These are phyloP conservation scores for Zygosaccharomyces rouxii DNA, from an alignment of 805 yeast species.

Conservation along the genomic window DNA sequence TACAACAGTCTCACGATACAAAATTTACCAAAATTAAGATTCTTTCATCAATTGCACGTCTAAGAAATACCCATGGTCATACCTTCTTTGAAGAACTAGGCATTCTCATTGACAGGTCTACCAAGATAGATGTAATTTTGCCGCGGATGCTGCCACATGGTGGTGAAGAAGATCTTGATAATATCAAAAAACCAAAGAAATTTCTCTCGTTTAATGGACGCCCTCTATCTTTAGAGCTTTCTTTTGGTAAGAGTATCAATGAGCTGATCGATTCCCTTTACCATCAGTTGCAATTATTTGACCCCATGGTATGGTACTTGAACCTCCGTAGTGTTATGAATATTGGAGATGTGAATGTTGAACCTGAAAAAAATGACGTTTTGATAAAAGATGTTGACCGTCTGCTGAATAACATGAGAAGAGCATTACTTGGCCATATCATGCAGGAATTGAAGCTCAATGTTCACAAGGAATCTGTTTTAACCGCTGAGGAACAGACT, in stretches of 20 bases:
- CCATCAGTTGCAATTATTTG: slow-evolving; percentile 18
- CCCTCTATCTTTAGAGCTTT: slow-evolving; percentile 28
- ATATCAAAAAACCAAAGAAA: slow-evolving; percentile 22
- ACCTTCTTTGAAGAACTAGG: slow-evolving; percentile 18
- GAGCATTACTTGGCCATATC: slow-evolving; percentile 5
- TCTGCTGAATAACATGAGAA: slow-evolving; percentile 19
- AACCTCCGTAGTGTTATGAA: slow-evolving; percentile 22
- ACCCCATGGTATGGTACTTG: slow-evolving; percentile 38
- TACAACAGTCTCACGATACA: slow-evolving; percentile 17
- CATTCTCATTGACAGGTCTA: slow-evolving; percentile 8
- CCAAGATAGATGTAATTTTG: slow-evolving; percentile 22
- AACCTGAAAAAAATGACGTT: slow-evolving; percentile 43
- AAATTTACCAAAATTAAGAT: slow-evolving; percentile 15
- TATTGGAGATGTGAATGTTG: slow-evolving; percentile 40
- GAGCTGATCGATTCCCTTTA: slow-evolving; percentile 28
- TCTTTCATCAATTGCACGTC: slow-evolving; percentile 12
- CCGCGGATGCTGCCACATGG: slow-evolving; percentile 37
- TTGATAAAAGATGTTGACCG: slow-evolving; percentile 26
- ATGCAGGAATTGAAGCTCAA: neutral
- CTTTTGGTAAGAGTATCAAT: slow-evolving; percentile 33
- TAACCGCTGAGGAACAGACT: neutral
- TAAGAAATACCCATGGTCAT: slow-evolving; percentile 10
- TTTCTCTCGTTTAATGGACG: slow-evolving; percentile 37
- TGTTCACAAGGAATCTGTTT: neutral
- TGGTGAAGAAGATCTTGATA: slow-evolving; percentile 12